Conservation (phyloP, 345 rosid species). For the Clarkia xantiana region DNA sequence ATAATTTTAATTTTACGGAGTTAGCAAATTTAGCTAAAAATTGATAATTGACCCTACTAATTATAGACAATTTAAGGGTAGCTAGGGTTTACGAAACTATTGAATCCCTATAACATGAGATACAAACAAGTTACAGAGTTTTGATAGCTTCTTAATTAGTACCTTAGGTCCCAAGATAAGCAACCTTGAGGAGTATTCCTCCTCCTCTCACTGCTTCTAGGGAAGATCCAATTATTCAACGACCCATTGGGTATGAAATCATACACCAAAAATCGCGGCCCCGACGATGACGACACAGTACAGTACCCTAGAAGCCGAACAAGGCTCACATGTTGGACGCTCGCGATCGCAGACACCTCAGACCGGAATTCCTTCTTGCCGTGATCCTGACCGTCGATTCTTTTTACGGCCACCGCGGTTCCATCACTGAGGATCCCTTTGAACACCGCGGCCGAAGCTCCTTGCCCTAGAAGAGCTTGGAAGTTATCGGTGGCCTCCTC, state of each 20-base stretch:
- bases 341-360: constrained; percentile 59
- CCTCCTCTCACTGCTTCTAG: constrained; percentile 1
- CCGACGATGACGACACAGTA: constrained; percentile 13
- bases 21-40: too few relatives aligned
- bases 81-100: too few relatives aligned
- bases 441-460: constrained; percentile 52
- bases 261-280: constrained; percentile 39
- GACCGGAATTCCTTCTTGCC: constrained; percentile 54
- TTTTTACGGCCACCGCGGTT: constrained; percentile 46
- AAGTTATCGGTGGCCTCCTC: constrained; percentile 76
- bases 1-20: too few relatives aligned
- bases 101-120: too few relatives aligned
- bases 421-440: constrained; percentile 49
- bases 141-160: too few relatives aligned
- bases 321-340: constrained; percentile 55
- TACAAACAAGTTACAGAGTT: too few relatives aligned
- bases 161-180: constrained; percentile 37
- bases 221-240: constrained; percentile 55
- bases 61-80: too few relatives aligned
- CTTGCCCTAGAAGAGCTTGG: constrained; percentile 35
- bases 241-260: constrained; percentile 57
- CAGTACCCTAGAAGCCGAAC: constrained; percentile 56
- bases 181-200: constrained; percentile 32
- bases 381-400: constrained; percentile 44
- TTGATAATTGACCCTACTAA: too few relatives aligned